These are phyloP conservation scores for Cordyceps militaris DNA, from an alignment of 2,329 filamentous ascomycete species.

Conservation along the genomic window DNA sequence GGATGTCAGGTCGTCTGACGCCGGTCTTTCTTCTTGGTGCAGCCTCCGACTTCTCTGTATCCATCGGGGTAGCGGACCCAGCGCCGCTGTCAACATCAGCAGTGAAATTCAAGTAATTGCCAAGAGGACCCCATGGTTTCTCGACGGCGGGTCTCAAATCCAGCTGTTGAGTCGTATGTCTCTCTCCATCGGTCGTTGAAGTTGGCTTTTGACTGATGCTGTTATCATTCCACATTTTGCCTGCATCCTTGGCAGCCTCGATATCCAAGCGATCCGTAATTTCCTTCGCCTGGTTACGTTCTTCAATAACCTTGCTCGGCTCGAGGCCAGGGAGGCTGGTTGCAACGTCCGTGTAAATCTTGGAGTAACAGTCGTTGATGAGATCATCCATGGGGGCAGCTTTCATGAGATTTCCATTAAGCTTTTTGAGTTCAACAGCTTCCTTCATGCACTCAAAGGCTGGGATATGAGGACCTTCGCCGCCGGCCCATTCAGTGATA, in stretches of 20 bases:
- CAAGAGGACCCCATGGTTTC: conserved; percentile 20
- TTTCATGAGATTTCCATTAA: conserved; percentile 87
- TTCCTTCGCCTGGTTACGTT: conserved; percentile 36
- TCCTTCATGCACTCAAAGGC: conserved; percentile 51
- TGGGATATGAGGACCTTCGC: conserved; percentile 29
- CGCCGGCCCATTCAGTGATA: conserved; percentile 48
- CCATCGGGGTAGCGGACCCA: conserved; percentile 27
- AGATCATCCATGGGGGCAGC: conserved; percentile 80
- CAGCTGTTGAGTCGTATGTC: not conserved
- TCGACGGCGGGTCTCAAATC: not conserved
- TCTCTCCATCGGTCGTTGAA: not conserved
- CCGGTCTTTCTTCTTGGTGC: conserved; percentile 36
- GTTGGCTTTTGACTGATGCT: conserved; percentile 15
- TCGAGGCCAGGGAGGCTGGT: conserved; percentile 48
- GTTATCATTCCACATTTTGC: conserved; percentile 19
- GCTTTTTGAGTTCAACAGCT: conserved; percentile 53
- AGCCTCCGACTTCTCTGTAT: conserved; percentile 36
- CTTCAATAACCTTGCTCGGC: conserved; percentile 40
- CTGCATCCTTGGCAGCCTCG: conserved; percentile 23
- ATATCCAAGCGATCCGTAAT: conserved; percentile 31
- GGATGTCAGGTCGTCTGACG: conserved; percentile 49
- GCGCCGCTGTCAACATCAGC: conserved; percentile 32
- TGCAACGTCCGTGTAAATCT: conserved; percentile 62
- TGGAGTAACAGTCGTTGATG: conserved; percentile 83
- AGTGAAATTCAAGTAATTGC: conserved; percentile 36